Conservation (phyloP, 768 basidiomycete genomes). For the Tricholoma flavovirens region DNA sequence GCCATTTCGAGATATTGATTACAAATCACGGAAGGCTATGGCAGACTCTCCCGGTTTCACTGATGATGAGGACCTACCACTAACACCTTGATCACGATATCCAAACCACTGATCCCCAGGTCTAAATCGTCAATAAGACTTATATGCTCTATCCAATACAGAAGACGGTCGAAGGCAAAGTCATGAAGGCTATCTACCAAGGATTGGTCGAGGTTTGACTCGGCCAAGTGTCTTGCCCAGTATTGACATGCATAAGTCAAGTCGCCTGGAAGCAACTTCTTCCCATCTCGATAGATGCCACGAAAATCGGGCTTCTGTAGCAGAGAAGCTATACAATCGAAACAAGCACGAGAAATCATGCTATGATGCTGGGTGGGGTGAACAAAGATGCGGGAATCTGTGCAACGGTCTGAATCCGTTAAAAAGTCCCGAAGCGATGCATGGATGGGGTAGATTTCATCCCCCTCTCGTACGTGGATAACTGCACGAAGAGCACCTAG, state of each 20-base stretch:
- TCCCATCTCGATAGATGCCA: background rate
- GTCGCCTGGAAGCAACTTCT: background rate
- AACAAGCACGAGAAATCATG: background rate
- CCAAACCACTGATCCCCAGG: background rate
- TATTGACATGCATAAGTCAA: background rate
- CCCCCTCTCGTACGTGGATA: background rate
- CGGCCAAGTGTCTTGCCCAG: background rate
- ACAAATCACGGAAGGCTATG: too few species aligned
- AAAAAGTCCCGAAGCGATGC: too few species aligned
- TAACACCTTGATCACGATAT: background rate
- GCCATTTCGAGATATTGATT: too few species aligned
- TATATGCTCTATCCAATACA: background rate
- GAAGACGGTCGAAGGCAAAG: background rate
- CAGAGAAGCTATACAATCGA: background rate
- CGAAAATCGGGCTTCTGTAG: too few species aligned
- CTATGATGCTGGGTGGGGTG: background rate
- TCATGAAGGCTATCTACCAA: background rate
- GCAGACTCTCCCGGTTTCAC: too few species aligned
- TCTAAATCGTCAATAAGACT: background rate
- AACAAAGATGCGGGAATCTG: background rate
- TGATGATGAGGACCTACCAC: background rate
- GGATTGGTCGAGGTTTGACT: background rate
- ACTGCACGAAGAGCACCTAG: background rate
- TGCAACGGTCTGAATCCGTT: background rate
- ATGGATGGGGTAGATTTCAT: background rate